Conservation (phyloP, 2,329 filamentous ascomycete species). For the Blumeria hordei region DNA sequence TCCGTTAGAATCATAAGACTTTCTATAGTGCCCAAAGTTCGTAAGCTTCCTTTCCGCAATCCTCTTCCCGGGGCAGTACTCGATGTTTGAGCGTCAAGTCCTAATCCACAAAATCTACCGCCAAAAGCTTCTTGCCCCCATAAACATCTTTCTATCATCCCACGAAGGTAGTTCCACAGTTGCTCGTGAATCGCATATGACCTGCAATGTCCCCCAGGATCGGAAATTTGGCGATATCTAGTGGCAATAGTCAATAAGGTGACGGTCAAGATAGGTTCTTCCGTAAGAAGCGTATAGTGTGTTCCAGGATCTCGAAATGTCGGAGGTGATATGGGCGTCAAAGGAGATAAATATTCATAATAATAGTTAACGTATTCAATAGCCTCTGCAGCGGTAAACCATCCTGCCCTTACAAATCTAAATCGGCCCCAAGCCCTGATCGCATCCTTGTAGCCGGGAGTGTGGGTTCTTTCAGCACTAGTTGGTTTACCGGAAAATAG, state of each 20-base stretch:
- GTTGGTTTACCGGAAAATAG: conserved; percentile 5
- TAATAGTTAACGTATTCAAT: conserved; percentile 93
- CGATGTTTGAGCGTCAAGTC: conserved; percentile 31
- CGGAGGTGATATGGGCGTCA: conserved; percentile 82
- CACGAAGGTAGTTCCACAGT: conserved; percentile 78
- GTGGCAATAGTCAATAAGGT: conserved; percentile 81
- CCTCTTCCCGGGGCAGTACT: conserved; percentile 47
- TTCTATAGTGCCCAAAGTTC: conserved; percentile 83
- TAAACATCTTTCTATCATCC: conserved; percentile 85
- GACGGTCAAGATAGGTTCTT: conserved; percentile 81
- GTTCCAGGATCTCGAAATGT: conserved; percentile 67
- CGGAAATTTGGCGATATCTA: conserved; percentile 57
- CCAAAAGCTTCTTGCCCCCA: conserved; percentile 95
- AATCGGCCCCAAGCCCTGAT: conserved; percentile 76
- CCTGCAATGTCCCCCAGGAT: conserved; percentile 58
- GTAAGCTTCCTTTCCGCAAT: conserved; percentile 51
- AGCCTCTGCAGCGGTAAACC: conserved; percentile 84
- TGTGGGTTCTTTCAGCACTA: conserved; percentile 14
- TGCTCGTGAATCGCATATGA: conserved; percentile 86
- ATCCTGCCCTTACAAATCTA: conserved; percentile 85
- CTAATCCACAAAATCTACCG: conserved; percentile 50
- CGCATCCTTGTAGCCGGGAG: conserved; percentile 40
- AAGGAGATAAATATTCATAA: conserved; percentile 69
- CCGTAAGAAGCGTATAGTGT: conserved; percentile 56
- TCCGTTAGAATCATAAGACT: conserved; percentile 84